Percentiles rank a stretch among this genome's conserved stretches.
These are phyloP conservation scores for Mortierella antarctica DNA, from an alignment of 192 early-diverging fungal species.

Conservation along the genomic window DNA sequence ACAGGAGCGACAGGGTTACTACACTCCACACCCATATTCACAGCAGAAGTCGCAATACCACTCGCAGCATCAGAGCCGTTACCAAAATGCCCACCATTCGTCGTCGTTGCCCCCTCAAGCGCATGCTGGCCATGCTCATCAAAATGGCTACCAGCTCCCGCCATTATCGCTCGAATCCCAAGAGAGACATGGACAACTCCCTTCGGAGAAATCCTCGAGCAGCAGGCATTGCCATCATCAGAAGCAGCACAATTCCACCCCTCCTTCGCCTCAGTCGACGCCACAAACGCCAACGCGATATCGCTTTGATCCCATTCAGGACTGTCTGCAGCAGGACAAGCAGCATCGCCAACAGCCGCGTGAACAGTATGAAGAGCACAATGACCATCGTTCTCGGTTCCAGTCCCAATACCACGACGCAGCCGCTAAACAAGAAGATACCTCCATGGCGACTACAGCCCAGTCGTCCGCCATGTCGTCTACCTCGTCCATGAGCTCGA, in stretches of 20 bases:
- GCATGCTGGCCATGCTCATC: conserved; percentile 24
- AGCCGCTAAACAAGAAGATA: conserved; percentile 14
- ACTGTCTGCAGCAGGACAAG: conserved; percentile 49
- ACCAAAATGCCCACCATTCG: not conserved
- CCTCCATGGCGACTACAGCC: conserved; percentile 11
- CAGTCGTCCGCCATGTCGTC: conserved; percentile 25
- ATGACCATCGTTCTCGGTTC: conserved; percentile 2
- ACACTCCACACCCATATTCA: not conserved
- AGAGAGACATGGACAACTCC: conserved; percentile 5
- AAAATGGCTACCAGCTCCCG: conserved; percentile 22
- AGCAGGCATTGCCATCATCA: not conserved
- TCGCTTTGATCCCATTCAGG: conserved; percentile 49
- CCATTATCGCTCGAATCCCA: conserved; percentile 18
- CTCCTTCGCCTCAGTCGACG: conserved; percentile 46
- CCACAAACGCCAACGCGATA: conserved; percentile 51
- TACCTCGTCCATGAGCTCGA: conserved; percentile 35
- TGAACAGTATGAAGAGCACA: conserved; percentile 8
- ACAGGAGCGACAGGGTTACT: conserved; percentile 3
- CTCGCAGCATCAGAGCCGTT: not conserved
- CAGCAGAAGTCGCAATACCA: conserved; percentile 10
- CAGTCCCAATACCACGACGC: conserved; percentile 1
- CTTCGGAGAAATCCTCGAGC: not conserved
- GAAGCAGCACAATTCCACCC: not conserved
- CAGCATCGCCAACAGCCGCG: conserved; percentile 16
- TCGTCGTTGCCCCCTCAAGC: conserved; percentile 1